A percentile compares a stretch with the other conserved stretches of the same genome.
Evolutionary conservation across 345 rosid genomes (phyloP).

Genomic region (Sonneratia alba): DNA sequence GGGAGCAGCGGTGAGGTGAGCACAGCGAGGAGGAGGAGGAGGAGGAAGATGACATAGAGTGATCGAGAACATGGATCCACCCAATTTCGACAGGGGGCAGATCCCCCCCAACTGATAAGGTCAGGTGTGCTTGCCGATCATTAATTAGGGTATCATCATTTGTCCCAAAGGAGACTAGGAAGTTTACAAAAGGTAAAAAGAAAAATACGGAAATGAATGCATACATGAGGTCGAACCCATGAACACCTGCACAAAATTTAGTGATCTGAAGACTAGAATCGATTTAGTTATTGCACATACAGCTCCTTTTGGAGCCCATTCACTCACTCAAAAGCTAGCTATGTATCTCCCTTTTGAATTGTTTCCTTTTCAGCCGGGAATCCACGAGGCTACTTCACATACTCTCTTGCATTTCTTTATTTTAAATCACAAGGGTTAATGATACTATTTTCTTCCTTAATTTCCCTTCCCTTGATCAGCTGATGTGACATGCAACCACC

Average conservation of each 20-base stretch:
- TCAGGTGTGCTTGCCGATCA: conserved; percentile 32
- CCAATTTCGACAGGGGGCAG: conserved; percentile 22
- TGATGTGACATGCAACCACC: neutral
- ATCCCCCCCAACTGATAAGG: conserved; percentile 39
- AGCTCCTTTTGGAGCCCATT: too few relatives aligned
- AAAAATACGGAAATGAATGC: too few relatives aligned
- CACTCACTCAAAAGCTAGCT: too few relatives aligned
- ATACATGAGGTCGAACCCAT: too few relatives aligned
- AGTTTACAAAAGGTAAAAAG: neutral
- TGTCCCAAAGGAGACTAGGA: too few relatives aligned
- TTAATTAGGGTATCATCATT: too few relatives aligned
- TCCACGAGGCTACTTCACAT: too few relatives aligned
- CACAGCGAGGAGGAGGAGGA: conserved; percentile 14
- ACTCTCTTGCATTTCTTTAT: neutral
- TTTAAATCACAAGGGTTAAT: neutral
- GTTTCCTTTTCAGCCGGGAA: too few relatives aligned
- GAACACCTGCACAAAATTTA: too few relatives aligned
- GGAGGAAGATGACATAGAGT: neutral
- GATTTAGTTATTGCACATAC: too few relatives aligned
- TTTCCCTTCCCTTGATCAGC: neutral
- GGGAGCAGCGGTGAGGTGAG: conserved; percentile 24
- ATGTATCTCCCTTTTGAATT: too few relatives aligned
- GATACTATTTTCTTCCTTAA: neutral
- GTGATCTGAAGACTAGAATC: too few relatives aligned
- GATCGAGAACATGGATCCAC: conserved; percentile 41